Percentiles rank a stretch among this genome's conserved stretches.
Conservation (phyloP, 2,329 filamentous ascomycete species). For the Botryotinia narcissicola region DNA sequence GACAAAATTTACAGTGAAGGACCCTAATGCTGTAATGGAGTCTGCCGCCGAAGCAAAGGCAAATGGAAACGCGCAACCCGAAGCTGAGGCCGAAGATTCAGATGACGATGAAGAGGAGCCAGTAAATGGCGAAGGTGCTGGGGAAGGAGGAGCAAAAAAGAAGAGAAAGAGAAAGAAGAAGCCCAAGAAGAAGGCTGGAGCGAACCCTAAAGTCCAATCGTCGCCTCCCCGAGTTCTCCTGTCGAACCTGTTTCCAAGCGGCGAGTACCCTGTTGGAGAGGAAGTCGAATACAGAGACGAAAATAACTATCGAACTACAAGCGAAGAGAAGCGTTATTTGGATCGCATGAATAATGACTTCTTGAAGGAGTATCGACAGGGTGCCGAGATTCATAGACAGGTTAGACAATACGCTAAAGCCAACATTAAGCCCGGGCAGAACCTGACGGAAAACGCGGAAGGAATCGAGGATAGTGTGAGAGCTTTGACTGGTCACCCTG, state of each 20-base stretch:
- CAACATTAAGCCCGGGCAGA: conserved; percentile 77
- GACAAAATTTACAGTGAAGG: conserved; percentile 32
- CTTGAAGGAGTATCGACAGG: conserved; percentile 76
- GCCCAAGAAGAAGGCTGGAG: conserved; percentile 62
- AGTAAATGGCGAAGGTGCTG: conserved; percentile 41
- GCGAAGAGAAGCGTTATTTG: conserved; percentile 79
- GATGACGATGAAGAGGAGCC: conserved; percentile 51
- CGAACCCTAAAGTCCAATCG: conserved; percentile 66
- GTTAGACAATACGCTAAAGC: conserved; percentile 81
- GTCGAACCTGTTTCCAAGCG: conserved; percentile 69
- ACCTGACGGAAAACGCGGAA: conserved; percentile 77
- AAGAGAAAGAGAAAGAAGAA: conserved; percentile 73
- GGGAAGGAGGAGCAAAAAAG: conserved; percentile 49
- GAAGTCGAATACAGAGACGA: conserved; percentile 76
- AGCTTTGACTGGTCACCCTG: conserved; percentile 71
- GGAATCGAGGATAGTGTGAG: conserved; percentile 84
- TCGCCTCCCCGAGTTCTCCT: conserved; percentile 72
- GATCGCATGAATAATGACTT: conserved; percentile 80
- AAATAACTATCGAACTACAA: conserved; percentile 75
- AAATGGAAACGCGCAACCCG: conserved; percentile 30
- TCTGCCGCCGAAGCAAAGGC: conserved; percentile 33
- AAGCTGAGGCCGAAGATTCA: conserved; percentile 46
- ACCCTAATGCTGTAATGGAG: conserved; percentile 34
- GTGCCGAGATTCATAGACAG: conserved; percentile 85
- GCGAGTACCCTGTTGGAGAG: conserved; percentile 73